phyloP scores from a whole-genome alignment of 2,329 filamentous ascomycete genomes.

The Mycosphaerella sp. region DNA sequence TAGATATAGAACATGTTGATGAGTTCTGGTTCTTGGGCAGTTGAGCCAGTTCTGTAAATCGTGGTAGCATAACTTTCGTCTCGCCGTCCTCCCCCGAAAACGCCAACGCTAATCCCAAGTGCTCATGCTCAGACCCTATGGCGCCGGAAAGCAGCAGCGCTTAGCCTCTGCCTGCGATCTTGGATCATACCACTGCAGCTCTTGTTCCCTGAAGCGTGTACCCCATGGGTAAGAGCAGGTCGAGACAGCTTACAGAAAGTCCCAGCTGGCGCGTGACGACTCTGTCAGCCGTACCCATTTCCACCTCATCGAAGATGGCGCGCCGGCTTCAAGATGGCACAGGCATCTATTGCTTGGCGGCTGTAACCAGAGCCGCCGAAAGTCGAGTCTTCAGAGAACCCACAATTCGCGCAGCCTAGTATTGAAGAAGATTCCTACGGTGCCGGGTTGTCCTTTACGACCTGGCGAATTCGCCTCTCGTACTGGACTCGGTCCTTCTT shows the following conservation, averaged over 20 bases:
- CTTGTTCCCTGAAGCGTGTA: too few relatives aligned
- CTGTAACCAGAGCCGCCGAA: too few relatives aligned
- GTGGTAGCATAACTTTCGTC: neutral
- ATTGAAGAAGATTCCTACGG: slow-evolving; percentile 36
- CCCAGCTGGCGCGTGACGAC: too few relatives aligned
- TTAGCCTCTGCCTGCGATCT: neutral
- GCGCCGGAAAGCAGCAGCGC: neutral
- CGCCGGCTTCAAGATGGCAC: too few relatives aligned
- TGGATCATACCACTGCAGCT: too few relatives aligned
- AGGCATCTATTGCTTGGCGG: too few relatives aligned
- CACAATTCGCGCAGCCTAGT: too few relatives aligned
- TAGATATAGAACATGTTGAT: neutral
- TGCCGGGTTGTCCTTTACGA: slow-evolving; percentile 84
- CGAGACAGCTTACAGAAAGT: too few relatives aligned
- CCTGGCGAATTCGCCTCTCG: slow-evolving; percentile 76
- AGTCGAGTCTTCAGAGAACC: too few relatives aligned
- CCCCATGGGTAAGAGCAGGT: too few relatives aligned
- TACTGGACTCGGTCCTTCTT: slow-evolving; percentile 86
- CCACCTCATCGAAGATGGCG: too few relatives aligned
- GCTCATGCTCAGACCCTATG: neutral
- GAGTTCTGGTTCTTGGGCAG: neutral
- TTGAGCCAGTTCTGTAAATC: neutral
- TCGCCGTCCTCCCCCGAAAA: neutral
- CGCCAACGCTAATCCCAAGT: slow-evolving; percentile 8
- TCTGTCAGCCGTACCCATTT: too few relatives aligned